These are phyloP conservation scores for Metschnikowia arizonensis DNA, from an alignment of 805 yeast genomes.

Conservation along the genomic window DNA sequence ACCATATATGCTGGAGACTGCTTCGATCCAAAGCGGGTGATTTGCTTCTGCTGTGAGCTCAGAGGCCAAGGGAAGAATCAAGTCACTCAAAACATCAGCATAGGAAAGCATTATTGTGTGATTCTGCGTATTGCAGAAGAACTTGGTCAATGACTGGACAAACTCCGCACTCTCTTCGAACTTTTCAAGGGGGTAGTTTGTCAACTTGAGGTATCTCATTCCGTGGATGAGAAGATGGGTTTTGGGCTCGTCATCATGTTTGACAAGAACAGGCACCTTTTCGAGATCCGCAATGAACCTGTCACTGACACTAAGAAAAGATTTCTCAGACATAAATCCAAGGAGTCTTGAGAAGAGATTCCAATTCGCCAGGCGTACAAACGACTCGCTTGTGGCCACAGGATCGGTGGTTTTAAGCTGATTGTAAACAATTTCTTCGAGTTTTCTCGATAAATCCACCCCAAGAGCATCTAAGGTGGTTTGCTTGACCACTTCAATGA, in stretches of 20 bases:
- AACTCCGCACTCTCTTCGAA: constrained; percentile 95
- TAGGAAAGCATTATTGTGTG: constrained; percentile 69
- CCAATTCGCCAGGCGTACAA: constrained; percentile 91
- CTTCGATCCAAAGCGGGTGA: constrained; percentile 92
- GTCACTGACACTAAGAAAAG: constrained; percentile 86
- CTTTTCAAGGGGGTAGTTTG: constrained; percentile 80
- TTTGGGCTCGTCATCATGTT: constrained; percentile 46
- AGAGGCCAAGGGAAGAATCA: constrained; percentile 79
- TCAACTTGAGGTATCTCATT: constrained; percentile 77
- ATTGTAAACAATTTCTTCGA: constrained; percentile 90
- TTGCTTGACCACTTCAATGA: constrained; percentile 88
- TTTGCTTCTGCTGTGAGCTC: constrained; percentile 89
- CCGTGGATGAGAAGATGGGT: constrained; percentile 80
- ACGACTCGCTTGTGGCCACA: constrained; percentile 51
- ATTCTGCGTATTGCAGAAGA: constrained; percentile 63
- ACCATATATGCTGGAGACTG: constrained; percentile 58
- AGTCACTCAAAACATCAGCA: constrained; percentile 73
- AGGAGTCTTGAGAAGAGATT: constrained; percentile 80
- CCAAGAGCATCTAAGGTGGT: constrained; percentile 71
- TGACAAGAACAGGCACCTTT: constrained; percentile 51
- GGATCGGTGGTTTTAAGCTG: constrained; percentile 90
- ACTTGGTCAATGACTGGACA: constrained; percentile 78
- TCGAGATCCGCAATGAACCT: constrained; percentile 91
- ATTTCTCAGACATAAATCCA: constrained; percentile 84
- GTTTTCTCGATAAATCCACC: constrained; percentile 71